Base-by-base conservation (phyloP, 345 rosid genomes). In the Erodium maritimum region DNA sequence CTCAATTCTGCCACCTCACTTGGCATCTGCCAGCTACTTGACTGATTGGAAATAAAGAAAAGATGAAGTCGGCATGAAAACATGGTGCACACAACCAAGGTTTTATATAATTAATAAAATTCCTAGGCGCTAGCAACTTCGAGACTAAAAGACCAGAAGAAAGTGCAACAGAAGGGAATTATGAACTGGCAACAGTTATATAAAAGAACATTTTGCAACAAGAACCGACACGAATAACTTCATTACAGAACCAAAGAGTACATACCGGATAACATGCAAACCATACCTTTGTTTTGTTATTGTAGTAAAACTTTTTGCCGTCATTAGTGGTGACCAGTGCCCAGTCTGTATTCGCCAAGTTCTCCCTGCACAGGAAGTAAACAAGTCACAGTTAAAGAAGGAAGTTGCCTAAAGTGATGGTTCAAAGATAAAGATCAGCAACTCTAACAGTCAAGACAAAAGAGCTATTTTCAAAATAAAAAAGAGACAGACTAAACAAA, bases 1-100 rank as follows among this genome's bases (percentile, higher is more conserved):
- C 67, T 82, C 70, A 79, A 61, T 68, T 89, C 95, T 61, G 79
- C 66, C 72, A 93, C 91, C 67, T 93, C 99, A 25, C 59, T 61
- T 0, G 99, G 99, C 50, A 89, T 71, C 77, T 90, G 97, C 99
- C 99, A 93, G 77, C 99, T 89, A 76, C 90, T 93, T 61, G 85
- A 62, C 97, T 90, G 84, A 64, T 67, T 45, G 50, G 50, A 29
- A 53, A 65, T n/a, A 19, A 51, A 50, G 58, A 69, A 63, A 18
- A 64, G 6, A 53, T 19, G 34, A 24, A 34, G 29, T 42, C 34
- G 50, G 51, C 45, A 20, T 22, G 5, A 0, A 25, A 65, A 53
- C 16, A 48, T 19, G n/a, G n/a, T n/a, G 22, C 12, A 21, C 17
- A 54, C 23, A 54, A 21, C 56, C n/a, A n/a, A n/a, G n/a, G n/a